Base-by-base conservation (phyloP, 306 rosid species). In the Lupinus albus region DNA sequence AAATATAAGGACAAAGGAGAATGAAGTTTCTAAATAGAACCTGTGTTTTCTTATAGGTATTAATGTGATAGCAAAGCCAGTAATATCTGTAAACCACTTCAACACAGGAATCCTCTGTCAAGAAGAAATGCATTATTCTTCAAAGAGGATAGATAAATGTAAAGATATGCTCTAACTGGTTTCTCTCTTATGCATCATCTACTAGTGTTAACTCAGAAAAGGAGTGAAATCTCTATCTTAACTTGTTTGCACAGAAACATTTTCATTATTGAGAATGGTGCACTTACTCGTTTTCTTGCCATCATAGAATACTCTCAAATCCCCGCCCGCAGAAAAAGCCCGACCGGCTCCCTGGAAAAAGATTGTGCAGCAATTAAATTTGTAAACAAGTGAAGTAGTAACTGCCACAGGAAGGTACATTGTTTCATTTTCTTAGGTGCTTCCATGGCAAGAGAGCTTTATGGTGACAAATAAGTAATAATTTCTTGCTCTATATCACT, bases 291-390 rank as follows among this genome's bases (percentile, higher is more conserved):
- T 55, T 35, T 79, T 84, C 78, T 81, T 83, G 68, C 97, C 94
- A 61, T 85, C 91, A 70, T 82, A 89, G 72, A 93, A 93, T 82
- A 93, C 89, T 76, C 79, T 93, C 78, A 93, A 72, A 79, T 93
- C 98, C 15, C 97, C 98, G 58, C 98, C 97, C 1, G 98, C 97
- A 30, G 87, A 93, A 68, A 89, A 93, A 45, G 96, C 98, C 70
- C 98, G 80, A 41, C 98, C 97, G 67, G 85, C 76, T 20, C 98
- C 98, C 97, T 93, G 42, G n/a, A 56, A 50, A 80, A 30, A 33
- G 63, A 59, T 46, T 16, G 41, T 32, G 49, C 66, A 41, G 11
- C 21, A 67, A 56, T 36, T 70, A 42, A 66, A 41, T 12, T 3
- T 33, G 42, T 18, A 61, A 42, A 35, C 12, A 58, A 38, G 32